Evolutionary conservation across 129 eudicot species (phyloP).

Genomic region (Ambrosia trifida): DNA sequence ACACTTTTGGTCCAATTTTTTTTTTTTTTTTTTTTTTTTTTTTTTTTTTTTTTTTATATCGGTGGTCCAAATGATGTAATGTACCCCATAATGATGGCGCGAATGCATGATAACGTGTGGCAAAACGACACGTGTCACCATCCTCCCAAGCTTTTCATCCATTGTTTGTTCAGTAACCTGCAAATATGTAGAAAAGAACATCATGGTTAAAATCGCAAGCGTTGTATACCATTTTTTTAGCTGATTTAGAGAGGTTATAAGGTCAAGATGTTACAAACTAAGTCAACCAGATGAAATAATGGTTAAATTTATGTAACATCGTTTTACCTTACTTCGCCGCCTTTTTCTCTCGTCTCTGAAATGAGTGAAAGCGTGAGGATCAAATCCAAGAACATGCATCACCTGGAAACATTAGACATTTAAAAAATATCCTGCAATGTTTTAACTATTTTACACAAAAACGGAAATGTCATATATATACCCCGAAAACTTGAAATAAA

Average conservation of each 20-base stretch:
- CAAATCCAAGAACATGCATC: conserved; percentile 2
- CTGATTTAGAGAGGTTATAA: not conserved
- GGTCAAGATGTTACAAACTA: conserved; percentile 1
- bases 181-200: not conserved
- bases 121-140: conserved; percentile 88
- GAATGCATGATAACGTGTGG: conserved; percentile 99
- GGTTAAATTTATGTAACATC: not conserved
- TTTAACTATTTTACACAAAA: not conserved
- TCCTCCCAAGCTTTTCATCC: conserved; percentile 59
- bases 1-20: no score
- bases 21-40: no score
- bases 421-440: not conserved
- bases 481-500: no score
- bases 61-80: conserved; percentile 5
- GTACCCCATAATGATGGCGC: conserved; percentile 94
- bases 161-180: not conserved
- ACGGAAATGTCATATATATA: no score
- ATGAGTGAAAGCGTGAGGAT: conserved; percentile 1
- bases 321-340: not conserved
- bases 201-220: not conserved
- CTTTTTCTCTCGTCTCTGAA: conserved; percentile 2
- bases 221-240: no score
- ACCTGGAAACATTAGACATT: not conserved
- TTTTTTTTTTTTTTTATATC: no score
- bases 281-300: not conserved